These are phyloP conservation scores for Pouteria glomerata DNA, from an alignment of 148 eudicot species.

Conservation along the genomic window DNA sequence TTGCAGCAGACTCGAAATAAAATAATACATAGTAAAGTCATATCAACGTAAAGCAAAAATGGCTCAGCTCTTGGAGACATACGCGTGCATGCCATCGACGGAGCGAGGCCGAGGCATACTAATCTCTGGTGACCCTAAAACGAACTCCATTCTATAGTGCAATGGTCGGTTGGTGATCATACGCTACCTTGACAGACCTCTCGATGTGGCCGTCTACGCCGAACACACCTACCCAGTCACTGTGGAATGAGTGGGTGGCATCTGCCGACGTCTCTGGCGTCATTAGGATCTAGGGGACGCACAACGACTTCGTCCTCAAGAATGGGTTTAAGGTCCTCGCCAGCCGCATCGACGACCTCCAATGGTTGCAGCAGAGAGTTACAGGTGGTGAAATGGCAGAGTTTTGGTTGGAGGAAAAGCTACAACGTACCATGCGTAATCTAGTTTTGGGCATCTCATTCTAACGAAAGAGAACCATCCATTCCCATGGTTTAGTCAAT, in stretches of 20 bases:
- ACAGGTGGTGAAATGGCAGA: no score
- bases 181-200: slow-evolving; percentile 60
- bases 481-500: no score
- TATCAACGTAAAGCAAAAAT: slow-evolving; percentile 3
- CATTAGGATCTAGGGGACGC: slow-evolving; percentile 79
- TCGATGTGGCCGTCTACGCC: slow-evolving; percentile 47
- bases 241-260: slow-evolving; percentile 87
- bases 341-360: slow-evolving; percentile 85
- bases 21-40: neutral
- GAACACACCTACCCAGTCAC: slow-evolving; percentile 78
- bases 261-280: slow-evolving; percentile 78
- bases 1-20: neutral
- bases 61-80: slow-evolving; percentile 59
- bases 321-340: slow-evolving; percentile 78
- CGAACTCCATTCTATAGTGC: slow-evolving; percentile 70
- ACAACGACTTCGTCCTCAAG: slow-evolving; percentile 90
- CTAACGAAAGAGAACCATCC: no score
- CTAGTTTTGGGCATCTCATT: no score
- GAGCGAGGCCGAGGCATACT: no score
- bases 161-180: slow-evolving; percentile 84
- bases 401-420: no score
- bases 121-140: slow-evolving; percentile 74
- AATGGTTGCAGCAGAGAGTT: no score
- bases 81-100: slow-evolving; percentile 85
- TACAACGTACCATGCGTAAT: no score